Percentiles rank a stretch among this genome's conserved stretches.
phyloP scores from a whole-genome alignment of 164 flowering plant species.

The Sedum album region DNA sequence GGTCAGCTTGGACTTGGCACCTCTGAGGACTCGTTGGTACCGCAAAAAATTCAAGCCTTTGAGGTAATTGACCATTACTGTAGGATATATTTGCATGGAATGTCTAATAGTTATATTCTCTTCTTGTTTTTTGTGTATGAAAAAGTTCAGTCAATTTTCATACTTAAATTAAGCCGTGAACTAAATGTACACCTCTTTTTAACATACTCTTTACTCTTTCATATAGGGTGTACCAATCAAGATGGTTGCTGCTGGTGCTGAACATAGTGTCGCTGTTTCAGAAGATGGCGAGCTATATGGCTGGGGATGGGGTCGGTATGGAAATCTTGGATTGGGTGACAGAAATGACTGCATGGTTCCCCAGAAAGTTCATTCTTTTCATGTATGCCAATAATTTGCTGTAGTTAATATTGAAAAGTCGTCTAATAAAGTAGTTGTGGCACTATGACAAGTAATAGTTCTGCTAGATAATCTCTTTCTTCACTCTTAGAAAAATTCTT shows the following conservation, averaged over 20 bases:
- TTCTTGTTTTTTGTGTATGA: neutral
- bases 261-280: constrained; percentile 90
- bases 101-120: no score
- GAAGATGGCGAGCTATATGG: constrained; percentile 93
- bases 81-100: no score
- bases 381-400: constrained; percentile 34
- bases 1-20: constrained; percentile 96
- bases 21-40: constrained; percentile 84
- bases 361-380: constrained; percentile 49
- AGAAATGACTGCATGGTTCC: constrained; percentile 83
- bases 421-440: neutral
- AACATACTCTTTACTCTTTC: neutral
- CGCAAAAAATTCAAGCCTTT: constrained; percentile 79
- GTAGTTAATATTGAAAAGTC: neutral
- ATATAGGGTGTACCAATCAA: constrained; percentile 69
- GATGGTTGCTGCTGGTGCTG: constrained; percentile 99
- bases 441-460: neutral
- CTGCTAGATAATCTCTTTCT: neutral
- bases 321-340: constrained; percentile 97
- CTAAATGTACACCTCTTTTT: no score
- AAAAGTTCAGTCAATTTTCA: neutral
- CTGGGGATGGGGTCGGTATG: constrained; percentile 99
- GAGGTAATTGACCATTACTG: constrained; percentile 40
- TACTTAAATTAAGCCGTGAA: constrained; percentile 4
- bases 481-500: neutral